These are phyloP conservation scores for Ziziphus jujuba DNA, from an alignment of 306 rosid genomes.

Conservation along the genomic window DNA sequence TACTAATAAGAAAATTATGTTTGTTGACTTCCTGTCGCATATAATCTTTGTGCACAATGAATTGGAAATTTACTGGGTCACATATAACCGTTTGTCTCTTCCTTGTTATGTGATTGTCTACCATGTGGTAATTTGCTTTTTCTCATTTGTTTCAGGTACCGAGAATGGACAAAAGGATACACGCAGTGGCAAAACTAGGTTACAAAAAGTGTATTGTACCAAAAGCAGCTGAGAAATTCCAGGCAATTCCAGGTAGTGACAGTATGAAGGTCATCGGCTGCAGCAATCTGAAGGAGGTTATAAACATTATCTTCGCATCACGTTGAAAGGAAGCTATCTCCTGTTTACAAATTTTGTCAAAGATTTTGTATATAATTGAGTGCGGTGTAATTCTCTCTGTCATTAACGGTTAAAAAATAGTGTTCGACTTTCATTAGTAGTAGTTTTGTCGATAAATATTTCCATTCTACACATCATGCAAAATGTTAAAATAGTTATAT, in stretches of 20 bases:
- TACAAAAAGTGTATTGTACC: slow-evolving; percentile 72
- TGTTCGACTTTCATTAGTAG: too few species aligned
- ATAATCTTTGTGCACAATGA: too few species aligned
- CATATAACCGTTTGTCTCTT: neutral
- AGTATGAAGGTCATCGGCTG: slow-evolving; percentile 56
- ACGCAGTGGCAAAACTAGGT: slow-evolving; percentile 74
- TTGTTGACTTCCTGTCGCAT: too few species aligned
- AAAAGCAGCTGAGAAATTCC: slow-evolving; percentile 49
- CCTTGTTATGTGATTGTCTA: neutral
- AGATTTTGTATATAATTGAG: neutral
- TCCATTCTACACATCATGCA: too few species aligned
- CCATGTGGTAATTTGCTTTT: neutral
- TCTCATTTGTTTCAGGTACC: slow-evolving; percentile 54
- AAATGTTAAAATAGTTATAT: too few species aligned
- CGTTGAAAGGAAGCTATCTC: slow-evolving; percentile 21
- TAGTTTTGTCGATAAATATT: too few species aligned
- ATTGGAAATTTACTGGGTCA: too few species aligned
- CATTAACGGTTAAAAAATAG: too few species aligned
- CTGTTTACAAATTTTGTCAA: too few species aligned
- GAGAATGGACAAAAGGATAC: slow-evolving; percentile 77
- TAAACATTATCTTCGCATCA: slow-evolving; percentile 50
- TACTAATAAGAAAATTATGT: too few species aligned
- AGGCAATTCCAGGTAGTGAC: slow-evolving; percentile 37
- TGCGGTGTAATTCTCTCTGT: neutral
- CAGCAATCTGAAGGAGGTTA: slow-evolving; percentile 78